Percentiles rank a stretch among this genome's conserved stretches.
Conservation (phyloP, 768 basidiomycete genomes). For the Mycena albidolilacea region DNA sequence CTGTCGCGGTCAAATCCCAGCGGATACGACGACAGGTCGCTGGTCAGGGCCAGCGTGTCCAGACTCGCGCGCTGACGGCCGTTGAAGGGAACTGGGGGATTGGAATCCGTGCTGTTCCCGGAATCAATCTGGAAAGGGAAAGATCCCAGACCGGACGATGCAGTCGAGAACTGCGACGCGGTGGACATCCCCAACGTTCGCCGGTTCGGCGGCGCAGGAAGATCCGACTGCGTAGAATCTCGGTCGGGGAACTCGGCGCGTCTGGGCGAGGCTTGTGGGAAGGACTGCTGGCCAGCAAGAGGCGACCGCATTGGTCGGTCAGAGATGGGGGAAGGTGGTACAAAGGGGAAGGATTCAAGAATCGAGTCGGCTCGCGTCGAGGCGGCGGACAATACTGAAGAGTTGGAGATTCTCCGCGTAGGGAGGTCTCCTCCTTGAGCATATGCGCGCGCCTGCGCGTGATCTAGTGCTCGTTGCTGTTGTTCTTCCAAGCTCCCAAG, state of each 20-base stretch:
- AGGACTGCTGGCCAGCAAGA: conserved; percentile 72
- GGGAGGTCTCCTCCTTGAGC: conserved; percentile 63
- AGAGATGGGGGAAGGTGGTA: conserved; percentile 92
- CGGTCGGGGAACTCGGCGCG: conserved; percentile 23
- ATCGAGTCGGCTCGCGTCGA: conserved; percentile 88
- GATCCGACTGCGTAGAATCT: conserved; percentile 49
- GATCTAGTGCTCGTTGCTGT: conserved; percentile 74
- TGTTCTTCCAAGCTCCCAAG: conserved; percentile 70
- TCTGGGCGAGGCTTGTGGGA: conserved; percentile 41
- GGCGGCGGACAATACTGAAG: conserved; percentile 76
- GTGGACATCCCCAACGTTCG: conserved; percentile 80
- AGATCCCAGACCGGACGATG: conserved; percentile 85
- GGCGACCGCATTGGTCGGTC: conserved; percentile 82
- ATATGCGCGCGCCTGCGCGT: conserved; percentile 73
- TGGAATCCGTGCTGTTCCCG: conserved; percentile 57
- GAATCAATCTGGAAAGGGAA: conserved; percentile 92
- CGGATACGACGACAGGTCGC: conserved; percentile 87
- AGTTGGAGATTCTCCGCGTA: conserved; percentile 70
- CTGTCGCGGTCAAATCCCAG: conserved; percentile 77
- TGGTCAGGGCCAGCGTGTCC: conserved; percentile 88
- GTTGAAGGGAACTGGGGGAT: conserved; percentile 55
- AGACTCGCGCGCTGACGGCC: conserved; percentile 83
- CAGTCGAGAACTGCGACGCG: conserved; percentile 82
- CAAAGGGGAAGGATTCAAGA: conserved; percentile 90
- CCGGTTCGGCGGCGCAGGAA: conserved; percentile 72